These are phyloP conservation scores for Chaetomidium leptoderma DNA, from an alignment of 495 filamentous ascomycete genomes.

Conservation along the genomic window DNA sequence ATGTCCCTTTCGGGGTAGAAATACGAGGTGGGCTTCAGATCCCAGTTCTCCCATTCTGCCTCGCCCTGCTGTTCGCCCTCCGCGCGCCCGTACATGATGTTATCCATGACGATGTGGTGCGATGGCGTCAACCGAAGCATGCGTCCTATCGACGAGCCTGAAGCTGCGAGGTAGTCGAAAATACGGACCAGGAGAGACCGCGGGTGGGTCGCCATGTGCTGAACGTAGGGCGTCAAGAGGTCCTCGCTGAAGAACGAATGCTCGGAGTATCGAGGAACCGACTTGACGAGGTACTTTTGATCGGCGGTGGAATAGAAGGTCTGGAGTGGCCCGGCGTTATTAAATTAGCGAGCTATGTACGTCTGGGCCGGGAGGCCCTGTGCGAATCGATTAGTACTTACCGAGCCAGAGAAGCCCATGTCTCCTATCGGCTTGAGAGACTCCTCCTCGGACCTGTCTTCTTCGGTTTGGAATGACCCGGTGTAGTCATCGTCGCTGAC, in stretches of 20 bases:
- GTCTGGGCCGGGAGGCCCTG: background rate
- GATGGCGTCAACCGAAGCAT: constrained; percentile 53
- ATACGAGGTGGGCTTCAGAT: constrained; percentile 66
- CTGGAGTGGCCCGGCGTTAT: constrained; percentile 21
- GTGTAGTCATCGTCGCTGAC: constrained; percentile 28
- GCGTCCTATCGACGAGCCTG: constrained; percentile 51
- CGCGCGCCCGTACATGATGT: constrained; percentile 55
- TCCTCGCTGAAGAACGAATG: constrained; percentile 63
- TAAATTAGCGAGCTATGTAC: background rate
- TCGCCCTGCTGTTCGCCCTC: constrained; percentile 37
- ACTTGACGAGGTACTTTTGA: constrained; percentile 60
- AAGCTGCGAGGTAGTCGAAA: constrained; percentile 58
- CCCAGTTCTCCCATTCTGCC: constrained; percentile 61
- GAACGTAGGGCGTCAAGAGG: constrained; percentile 55
- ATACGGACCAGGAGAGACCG: constrained; percentile 62
- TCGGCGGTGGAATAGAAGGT: constrained; percentile 66
- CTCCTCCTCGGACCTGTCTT: constrained; percentile 14
- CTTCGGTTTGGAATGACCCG: constrained; percentile 23
- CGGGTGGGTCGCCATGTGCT: constrained; percentile 55
- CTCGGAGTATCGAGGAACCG: constrained; percentile 61
- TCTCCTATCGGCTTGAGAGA: constrained; percentile 33
- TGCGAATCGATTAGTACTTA: constrained; percentile 2
- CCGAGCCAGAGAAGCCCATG: constrained; percentile 37
- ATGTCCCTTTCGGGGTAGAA: constrained; percentile 70
- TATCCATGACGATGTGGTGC: constrained; percentile 71